Evolutionary conservation across 2,329 filamentous ascomycete genomes (phyloP), one percentile per base, ranked within the genome.

Genomic region (Neodidymelliopsis sp.): DNA sequence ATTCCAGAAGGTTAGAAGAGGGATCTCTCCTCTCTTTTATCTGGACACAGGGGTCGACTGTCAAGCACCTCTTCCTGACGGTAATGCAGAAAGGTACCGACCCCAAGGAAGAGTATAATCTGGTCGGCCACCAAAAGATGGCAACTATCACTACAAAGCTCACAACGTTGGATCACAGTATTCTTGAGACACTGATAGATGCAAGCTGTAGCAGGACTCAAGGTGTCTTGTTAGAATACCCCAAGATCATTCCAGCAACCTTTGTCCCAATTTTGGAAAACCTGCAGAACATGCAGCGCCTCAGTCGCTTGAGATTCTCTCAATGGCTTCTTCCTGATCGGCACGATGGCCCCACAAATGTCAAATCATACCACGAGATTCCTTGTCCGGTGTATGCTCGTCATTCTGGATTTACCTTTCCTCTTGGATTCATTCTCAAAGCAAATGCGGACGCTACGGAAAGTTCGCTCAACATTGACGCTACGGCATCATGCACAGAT

Each of bases 21-120:
- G 68, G 66, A 1, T 49, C 60, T 13, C 52, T 72, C 1, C 54
- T 72, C 4, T 71, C 63, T 1, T 66, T 60, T 25, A 61, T 67
- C 19, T 59, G 40, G 34, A 25, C 55, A 0, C 29, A 62, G 2
- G 34, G 53, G 2, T 23, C n/a, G 4, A 6, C 25, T 6, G 54
- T 65, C 6, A 49, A 66, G 22, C 65, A 67, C 18, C 6, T 65
- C 2, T 72, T 71, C 45, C 54, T 69, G 8, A 63, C 49, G 4
- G 60, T 70, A 2, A 53, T 36, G 2, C 13, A 43, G 2, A 61
- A 53, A 36, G 33, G 15, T 2, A 56, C 50, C 1, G 53, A 61
- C 18, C 20, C 34, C 1, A 46, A 15, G 0, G 47, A 55, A 23
- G 45, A 59, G 6, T 29, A 41, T 12, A 54, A 45, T 4, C 35